Percentiles rank a stretch among this genome's conserved stretches.
Conservation (phyloP, 2,329 filamentous ascomycete species). For the Polychaeton citri region DNA sequence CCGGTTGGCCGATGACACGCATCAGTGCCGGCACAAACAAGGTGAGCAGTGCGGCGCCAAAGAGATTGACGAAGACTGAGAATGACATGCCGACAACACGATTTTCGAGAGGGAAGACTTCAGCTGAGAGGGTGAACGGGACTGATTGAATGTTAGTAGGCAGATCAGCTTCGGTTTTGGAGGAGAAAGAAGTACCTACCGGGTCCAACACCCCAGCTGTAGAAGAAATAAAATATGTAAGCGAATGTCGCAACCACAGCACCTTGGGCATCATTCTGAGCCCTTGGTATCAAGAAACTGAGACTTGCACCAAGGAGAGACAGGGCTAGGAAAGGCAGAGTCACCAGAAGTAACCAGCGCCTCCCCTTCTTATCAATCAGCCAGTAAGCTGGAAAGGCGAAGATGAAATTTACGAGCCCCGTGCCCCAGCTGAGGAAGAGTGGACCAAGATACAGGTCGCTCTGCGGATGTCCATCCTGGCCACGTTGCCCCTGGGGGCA, state of each 20-base stretch:
- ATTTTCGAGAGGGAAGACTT: slow-evolving; percentile 58
- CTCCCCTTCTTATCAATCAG: slow-evolving; percentile 47
- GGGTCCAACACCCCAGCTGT: slow-evolving; percentile 26
- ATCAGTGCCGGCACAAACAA: slow-evolving; percentile 17
- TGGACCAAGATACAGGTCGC: slow-evolving; percentile 6
- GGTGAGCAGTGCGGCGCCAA: slow-evolving; percentile 16
- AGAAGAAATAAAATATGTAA: slow-evolving; percentile 36
- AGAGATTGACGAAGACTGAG: slow-evolving; percentile 38
- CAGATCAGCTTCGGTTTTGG: not conserved
- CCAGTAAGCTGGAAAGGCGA: slow-evolving; percentile 45
- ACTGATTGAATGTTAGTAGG: slow-evolving; percentile 28
- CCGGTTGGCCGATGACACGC: slow-evolving; percentile 8
- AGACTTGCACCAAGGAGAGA: slow-evolving; percentile 34
- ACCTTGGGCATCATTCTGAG: slow-evolving; percentile 24
- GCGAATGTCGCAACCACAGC: slow-evolving; percentile 43
- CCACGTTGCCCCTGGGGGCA: slow-evolving; percentile 2
- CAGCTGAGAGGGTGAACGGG: slow-evolving; percentile 54
- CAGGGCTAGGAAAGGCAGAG: slow-evolving; percentile 35
- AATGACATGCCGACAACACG: slow-evolving; percentile 55
- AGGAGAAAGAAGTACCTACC: slow-evolving; percentile 5
- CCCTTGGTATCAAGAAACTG: slow-evolving; percentile 36
- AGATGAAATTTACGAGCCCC: slow-evolving; percentile 24
- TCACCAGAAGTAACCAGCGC: slow-evolving; percentile 33
- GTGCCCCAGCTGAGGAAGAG: slow-evolving; percentile 18
- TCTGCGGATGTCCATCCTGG: slow-evolving; percentile 1